phyloP scores from a whole-genome alignment of 1,139 yeast species.

The Debaryomycetaceae sp. region DNA sequence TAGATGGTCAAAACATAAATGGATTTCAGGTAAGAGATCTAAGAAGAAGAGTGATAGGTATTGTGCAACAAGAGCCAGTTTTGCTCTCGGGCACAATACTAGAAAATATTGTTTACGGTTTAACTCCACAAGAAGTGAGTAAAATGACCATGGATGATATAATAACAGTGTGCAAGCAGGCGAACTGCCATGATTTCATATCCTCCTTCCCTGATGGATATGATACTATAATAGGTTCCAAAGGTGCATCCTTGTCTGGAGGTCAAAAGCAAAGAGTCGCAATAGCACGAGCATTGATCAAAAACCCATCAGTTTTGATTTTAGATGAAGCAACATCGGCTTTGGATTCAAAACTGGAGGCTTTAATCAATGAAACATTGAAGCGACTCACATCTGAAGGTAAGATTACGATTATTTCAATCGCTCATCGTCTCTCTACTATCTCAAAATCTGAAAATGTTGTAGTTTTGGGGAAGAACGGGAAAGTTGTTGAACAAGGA shows the following conservation, averaged over 20 bases:
- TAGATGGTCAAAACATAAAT: conserved; percentile 65
- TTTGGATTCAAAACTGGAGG: conserved; percentile 70
- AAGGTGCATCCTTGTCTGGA: conserved; percentile 66
- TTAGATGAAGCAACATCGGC: conserved; percentile 83
- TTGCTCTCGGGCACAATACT: conserved; percentile 73
- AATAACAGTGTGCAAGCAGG: conserved; percentile 42
- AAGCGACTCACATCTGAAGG: conserved; percentile 49
- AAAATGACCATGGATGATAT: conserved; percentile 40
- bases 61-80: conserved; percentile 88
- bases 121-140: conserved; percentile 49
- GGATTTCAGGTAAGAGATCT: conserved; percentile 69
- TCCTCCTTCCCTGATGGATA: conserved; percentile 49
- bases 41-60: conserved; percentile 66
- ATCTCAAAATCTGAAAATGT: conserved; percentile 55
- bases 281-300: conserved; percentile 73
- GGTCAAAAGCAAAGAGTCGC: conserved; percentile 93
- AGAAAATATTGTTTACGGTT: conserved; percentile 79
- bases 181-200: conserved; percentile 56
- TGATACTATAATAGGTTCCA: conserved; percentile 51
- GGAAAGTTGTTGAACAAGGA: conserved; percentile 43
- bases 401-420: conserved; percentile 81
- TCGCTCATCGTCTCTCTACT: conserved; percentile 88
- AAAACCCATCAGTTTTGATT: conserved; percentile 58
- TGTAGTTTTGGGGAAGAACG: conserved; percentile 50
- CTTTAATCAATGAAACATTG: conserved; percentile 58